phyloP scores from a whole-genome alignment of 2,329 filamentous ascomycete genomes.

The Pseudodiploospora longispora region DNA sequence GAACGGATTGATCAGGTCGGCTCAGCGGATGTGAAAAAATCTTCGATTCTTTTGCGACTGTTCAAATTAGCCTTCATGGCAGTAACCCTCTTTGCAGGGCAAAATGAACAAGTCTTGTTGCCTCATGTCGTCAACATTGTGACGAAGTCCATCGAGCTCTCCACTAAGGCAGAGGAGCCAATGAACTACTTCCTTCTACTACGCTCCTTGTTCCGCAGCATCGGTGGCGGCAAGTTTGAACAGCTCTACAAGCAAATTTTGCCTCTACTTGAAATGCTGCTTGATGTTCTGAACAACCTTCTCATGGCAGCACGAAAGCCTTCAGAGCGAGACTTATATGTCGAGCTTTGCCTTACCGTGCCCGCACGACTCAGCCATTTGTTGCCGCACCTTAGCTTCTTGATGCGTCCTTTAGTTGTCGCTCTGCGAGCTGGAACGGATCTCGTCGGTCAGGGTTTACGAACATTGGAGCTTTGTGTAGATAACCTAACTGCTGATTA shows the following conservation, averaged over 20 bases:
- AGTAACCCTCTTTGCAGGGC: constrained; percentile 85
- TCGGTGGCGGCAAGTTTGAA: constrained; percentile 94
- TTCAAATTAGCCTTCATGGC: constrained; percentile 99
- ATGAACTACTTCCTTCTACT: constrained; percentile 98
- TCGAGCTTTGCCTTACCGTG: constrained; percentile 93
- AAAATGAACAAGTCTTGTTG: constrained; percentile 91
- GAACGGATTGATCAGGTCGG: constrained; percentile 92
- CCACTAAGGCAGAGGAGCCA: constrained; percentile 89
- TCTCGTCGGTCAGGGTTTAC: constrained; percentile 84
- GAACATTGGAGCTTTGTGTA: constrained; percentile 92
- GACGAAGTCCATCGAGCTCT: constrained; percentile 92
- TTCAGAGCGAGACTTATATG: constrained; percentile 87
- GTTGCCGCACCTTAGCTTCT: constrained; percentile 85
- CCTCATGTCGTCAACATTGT: constrained; percentile 97
- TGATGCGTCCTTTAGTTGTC: constrained; percentile 97
- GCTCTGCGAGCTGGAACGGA: constrained; percentile 86
- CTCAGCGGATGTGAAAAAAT: constrained; percentile 82
- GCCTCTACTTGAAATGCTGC: constrained; percentile 89
- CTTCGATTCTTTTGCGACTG: constrained; percentile 82
- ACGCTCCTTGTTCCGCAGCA: constrained; percentile 87
- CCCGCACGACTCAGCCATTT: constrained; percentile 90
- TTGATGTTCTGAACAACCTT: constrained; percentile 94
- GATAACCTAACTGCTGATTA: constrained; percentile 98
- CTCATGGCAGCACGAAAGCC: constrained; percentile 85
- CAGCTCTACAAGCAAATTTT: constrained; percentile 97